These are phyloP conservation scores for Cerrena zonata DNA, from an alignment of 1,284 basidiomycete species.

Conservation along the genomic window DNA sequence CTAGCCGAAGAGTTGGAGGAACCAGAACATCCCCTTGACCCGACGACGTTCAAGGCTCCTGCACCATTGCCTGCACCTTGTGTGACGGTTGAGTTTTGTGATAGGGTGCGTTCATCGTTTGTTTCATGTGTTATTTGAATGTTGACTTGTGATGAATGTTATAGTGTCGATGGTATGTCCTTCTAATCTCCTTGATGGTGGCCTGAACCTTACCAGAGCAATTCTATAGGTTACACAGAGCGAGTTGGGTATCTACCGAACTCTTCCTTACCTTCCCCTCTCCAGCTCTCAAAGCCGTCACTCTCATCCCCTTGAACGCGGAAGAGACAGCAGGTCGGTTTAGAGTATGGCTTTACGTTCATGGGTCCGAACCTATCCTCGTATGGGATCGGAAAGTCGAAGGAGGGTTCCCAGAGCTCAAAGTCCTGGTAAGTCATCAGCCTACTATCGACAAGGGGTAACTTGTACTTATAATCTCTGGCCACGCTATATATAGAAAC, in stretches of 20 bases:
- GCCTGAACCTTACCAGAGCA: neutral
- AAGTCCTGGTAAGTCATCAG: conserved; percentile 59
- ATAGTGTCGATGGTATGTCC: conserved; percentile 67
- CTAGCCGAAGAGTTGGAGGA: neutral
- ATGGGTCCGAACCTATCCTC: conserved; percentile 36
- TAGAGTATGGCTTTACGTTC: conserved; percentile 72
- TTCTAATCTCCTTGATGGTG: neutral
- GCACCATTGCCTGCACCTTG: conserved; percentile 39
- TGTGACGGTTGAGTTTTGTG: conserved; percentile 78
- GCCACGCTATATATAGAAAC: conserved; percentile 53
- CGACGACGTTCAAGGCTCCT: conserved; percentile 58
- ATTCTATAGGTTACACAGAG: conserved; percentile 72
- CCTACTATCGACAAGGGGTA: neutral
- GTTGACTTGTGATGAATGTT: conserved; percentile 7
- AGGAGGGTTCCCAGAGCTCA: conserved; percentile 85
- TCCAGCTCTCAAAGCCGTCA: conserved; percentile 59
- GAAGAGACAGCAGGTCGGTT: conserved; percentile 85
- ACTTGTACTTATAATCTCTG: neutral
- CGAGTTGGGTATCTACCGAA: conserved; percentile 85
- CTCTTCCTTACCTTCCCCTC: conserved; percentile 83
- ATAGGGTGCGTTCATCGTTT: conserved; percentile 53
- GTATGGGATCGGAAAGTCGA: conserved; percentile 82
- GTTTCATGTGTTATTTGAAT: neutral
- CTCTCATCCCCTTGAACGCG: conserved; percentile 68
- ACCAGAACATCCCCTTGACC: conserved; percentile 36